phyloP scores from a whole-genome alignment of 768 basidiomycete genomes.

The Mycena belliarum region DNA sequence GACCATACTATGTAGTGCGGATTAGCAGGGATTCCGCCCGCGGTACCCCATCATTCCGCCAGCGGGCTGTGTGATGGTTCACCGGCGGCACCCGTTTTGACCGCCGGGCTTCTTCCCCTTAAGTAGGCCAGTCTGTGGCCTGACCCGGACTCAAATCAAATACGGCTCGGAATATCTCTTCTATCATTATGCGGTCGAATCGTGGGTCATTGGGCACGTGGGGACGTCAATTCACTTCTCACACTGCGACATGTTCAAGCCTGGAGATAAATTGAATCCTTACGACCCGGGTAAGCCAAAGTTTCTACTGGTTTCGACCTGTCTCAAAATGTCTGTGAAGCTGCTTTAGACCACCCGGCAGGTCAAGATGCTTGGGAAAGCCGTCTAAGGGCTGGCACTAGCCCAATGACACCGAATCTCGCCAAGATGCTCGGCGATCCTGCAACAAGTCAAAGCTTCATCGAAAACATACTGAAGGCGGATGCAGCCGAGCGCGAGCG shows the following conservation, averaged over 20 bases:
- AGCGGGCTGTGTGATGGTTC: too few relatives aligned
- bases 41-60: too few relatives aligned
- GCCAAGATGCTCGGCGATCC: conserved; percentile 3
- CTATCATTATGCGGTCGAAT: too few relatives aligned
- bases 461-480: neutral
- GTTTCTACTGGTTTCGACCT: too few relatives aligned
- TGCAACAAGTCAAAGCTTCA: neutral
- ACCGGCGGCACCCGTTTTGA: too few relatives aligned
- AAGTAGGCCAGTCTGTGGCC: too few relatives aligned
- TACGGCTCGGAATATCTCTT: too few relatives aligned
- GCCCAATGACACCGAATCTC: conserved; percentile 5
- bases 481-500: conserved; percentile 9
- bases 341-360: conserved; percentile 4
- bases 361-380: conserved; percentile 2
- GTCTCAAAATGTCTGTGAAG: neutral
- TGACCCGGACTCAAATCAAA: too few relatives aligned
- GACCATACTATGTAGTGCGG: too few relatives aligned
- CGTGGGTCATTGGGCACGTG: too few relatives aligned
- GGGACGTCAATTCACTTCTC: neutral
- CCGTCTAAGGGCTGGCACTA: conserved; percentile 11
- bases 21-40: too few relatives aligned
- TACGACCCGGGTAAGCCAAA: conserved; percentile 5
- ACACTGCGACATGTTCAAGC: neutral
- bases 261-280: conserved; percentile 9
- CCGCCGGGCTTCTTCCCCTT: too few relatives aligned